phyloP scores from a whole-genome alignment of 345 rosid genomes.

The Acer negundo region DNA sequence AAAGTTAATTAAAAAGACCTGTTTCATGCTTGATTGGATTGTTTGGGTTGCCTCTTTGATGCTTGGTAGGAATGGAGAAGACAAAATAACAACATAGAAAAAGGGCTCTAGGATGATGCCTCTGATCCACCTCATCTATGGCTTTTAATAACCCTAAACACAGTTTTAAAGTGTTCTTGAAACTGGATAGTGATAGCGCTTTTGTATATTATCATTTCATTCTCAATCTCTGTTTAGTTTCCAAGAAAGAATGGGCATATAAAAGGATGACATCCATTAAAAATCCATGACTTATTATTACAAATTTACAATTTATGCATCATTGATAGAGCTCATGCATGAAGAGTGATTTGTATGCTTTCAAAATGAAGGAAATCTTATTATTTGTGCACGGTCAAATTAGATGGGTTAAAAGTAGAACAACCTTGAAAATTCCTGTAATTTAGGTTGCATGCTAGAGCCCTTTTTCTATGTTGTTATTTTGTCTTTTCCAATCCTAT shows the following conservation, averaged over 20 bases:
- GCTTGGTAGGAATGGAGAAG: neutral
- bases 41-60: neutral
- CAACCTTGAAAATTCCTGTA: neutral
- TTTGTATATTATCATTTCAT: neutral
- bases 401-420: neutral
- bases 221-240: neutral
- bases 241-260: neutral
- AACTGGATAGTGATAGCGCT: neutral
- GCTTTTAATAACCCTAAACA: neutral
- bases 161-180: neutral
- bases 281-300: neutral
- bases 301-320: neutral
- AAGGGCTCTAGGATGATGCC: neutral
- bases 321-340: neutral
- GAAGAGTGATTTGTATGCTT: neutral
- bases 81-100: neutral
- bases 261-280: neutral
- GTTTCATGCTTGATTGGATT: neutral
- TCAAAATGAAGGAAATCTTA: neutral
- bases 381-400: neutral
- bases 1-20: neutral
- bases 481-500: neutral
- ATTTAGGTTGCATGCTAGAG: neutral
- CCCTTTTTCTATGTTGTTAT: neutral
- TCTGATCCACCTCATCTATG: neutral